Conservation (phyloP, 176 grass and related monocot genomes). For the Otatea glauca region DNA sequence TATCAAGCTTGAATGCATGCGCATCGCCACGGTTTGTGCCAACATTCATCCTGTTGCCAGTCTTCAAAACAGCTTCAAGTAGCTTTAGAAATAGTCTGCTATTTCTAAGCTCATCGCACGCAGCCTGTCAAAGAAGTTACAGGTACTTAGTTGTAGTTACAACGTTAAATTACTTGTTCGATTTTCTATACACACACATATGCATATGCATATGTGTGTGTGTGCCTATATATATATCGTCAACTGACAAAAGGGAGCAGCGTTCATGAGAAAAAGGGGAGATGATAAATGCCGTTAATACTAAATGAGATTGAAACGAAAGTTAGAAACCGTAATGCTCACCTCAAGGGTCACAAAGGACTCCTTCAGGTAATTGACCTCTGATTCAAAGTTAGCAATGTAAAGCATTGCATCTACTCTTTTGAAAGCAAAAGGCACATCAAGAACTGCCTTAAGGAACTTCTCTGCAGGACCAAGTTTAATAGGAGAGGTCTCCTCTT, state of each 20-base stretch:
- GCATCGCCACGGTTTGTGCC: constrained; percentile 96
- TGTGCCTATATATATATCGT: neutral
- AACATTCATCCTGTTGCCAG: constrained; percentile 98
- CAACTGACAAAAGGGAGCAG: neutral
- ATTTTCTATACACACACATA: neutral
- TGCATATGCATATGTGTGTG: too few relatives aligned
- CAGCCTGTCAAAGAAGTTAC: constrained; percentile 54
- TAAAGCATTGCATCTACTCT: constrained; percentile 97
- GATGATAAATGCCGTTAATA: neutral
- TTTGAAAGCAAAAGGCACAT: constrained; percentile 97
- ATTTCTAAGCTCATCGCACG: constrained; percentile 89
- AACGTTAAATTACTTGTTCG: neutral
- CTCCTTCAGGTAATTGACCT: constrained; percentile 95
- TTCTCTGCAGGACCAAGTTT: constrained; percentile 85
- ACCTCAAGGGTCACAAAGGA: constrained; percentile 99
- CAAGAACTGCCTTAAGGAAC: constrained; percentile 94
- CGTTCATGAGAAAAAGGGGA: neutral
- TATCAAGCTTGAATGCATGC: constrained; percentile 95
- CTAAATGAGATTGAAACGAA: neutral
- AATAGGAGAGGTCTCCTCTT: constrained; percentile 69
- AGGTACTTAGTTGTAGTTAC: neutral
- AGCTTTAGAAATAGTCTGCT: constrained; percentile 92
- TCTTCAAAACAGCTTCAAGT: constrained; percentile 99
- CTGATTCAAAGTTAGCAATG: constrained; percentile 89
- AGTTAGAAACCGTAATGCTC: constrained; percentile 7